Base-by-base conservation (phyloP, 371 early-diverging fungal species). In the Mortierella sp. region DNA sequence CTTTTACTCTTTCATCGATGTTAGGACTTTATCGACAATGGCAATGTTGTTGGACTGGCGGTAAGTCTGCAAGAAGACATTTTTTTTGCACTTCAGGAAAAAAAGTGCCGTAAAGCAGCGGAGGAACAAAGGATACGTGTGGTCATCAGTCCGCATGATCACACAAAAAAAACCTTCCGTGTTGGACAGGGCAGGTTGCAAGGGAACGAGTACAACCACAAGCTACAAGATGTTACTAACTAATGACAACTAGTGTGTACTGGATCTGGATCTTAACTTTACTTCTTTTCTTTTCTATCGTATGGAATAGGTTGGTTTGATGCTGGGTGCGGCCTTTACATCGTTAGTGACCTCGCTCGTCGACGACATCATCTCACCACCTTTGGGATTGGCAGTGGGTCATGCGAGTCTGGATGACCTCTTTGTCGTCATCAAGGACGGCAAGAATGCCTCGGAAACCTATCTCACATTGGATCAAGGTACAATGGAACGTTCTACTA, bases 21-120 rank as follows among this genome's bases (percentile, higher is more conserved):
- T 14, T 74, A 84, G 84, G 81, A 80, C 42, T 84, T 84, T 73
- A 80, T 84, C 48, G 84, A 84, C 70, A 84, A 84, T 34, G 84
- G 81, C 48, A 84, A 84, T 58, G 84, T 84, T 11, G 38, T 84
- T 34, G 84, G 81, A 42, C 47, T 84, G n/a, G 84, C 84, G 21
- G 84, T 83, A 79, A 48, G 82, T 77, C 26, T 7, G 3, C 13
- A n/a, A 11, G 48, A 7, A 3, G 7, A 38, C 28, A 0, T 34
- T 55, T 13, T 48, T 19, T n/a, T 71, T 38, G 38, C 52, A n/a
- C 70, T 8, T 45, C 71, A 71, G 42, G 42, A 77, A 42, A 10
- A 11, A 68, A 52, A 52, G 24, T 6, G 38, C 21, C 19, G 63
- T 19, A 63, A 34, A 34, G 65, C 34, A 63, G 8, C 38, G 9